phyloP scores from a whole-genome alignment of 1,284 basidiomycete genomes.

The Sporisorium exsertum region DNA sequence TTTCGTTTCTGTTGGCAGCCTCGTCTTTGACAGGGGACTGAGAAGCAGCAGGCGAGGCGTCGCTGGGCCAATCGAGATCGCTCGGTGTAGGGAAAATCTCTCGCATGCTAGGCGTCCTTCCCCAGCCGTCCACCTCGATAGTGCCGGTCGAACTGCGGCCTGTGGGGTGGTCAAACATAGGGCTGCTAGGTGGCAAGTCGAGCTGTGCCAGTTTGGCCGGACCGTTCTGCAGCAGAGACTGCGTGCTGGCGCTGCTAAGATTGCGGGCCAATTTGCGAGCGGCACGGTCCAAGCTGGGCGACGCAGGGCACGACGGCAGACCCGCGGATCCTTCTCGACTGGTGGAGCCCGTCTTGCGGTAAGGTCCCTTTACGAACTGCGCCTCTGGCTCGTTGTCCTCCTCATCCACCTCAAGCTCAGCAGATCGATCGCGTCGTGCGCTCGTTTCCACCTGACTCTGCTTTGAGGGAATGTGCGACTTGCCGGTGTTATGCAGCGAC shows the following conservation, averaged over 20 bases:
- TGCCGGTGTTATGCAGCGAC: constrained; percentile 16
- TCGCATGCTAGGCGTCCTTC: constrained; percentile 46
- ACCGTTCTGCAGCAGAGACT: constrained; percentile 17
- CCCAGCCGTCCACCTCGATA: constrained; percentile 51
- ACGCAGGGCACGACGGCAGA: constrained; percentile 37
- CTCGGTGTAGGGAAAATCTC: constrained; percentile 56
- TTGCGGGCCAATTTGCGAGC: constrained; percentile 34
- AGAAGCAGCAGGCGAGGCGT: constrained; percentile 15
- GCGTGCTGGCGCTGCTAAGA: constrained; percentile 23
- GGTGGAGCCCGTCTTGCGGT: constrained; percentile 10
- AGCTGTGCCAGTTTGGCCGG: constrained; percentile 33
- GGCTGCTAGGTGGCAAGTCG: constrained; percentile 45
- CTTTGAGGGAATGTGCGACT: constrained; percentile 20
- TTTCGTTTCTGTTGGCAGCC: constrained; percentile 1
- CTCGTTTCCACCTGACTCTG: constrained; percentile 18
- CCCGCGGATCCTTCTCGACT: constrained; percentile 39
- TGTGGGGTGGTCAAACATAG: constrained; percentile 43
- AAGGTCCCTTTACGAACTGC: constrained; percentile 42
- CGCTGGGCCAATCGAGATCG: constrained; percentile 46
- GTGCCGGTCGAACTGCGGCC: constrained; percentile 17
- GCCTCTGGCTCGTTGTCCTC: constrained; percentile 29
- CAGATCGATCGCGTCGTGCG: constrained; percentile 6
- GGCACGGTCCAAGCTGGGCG: constrained; percentile 28
- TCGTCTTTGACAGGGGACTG: constrained; percentile 14
- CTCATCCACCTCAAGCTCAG: constrained; percentile 19